Evolutionary conservation across 805 yeast genomes (phyloP).

Genomic region (Barnettozyma californica): DNA sequence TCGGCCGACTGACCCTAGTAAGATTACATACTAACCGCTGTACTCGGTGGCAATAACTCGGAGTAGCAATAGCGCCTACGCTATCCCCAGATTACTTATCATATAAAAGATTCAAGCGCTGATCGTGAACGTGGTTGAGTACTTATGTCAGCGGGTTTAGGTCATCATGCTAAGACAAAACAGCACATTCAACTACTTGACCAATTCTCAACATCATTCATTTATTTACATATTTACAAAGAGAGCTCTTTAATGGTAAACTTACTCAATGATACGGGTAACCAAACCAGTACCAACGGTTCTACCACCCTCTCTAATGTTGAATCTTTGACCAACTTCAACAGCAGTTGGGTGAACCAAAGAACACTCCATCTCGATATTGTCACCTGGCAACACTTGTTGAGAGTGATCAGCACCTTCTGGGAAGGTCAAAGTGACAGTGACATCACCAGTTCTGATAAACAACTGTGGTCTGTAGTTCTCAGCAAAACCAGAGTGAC

Average conservation of each 20-base stretch:
- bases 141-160: too few relatives aligned
- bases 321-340: conserved; percentile 97
- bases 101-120: too few relatives aligned
- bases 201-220: neutral
- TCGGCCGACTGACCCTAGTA: too few relatives aligned
- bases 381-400: conserved; percentile 97
- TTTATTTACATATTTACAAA: conserved; percentile 2
- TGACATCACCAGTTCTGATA: conserved; percentile 93
- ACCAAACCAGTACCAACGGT: conserved; percentile 98
- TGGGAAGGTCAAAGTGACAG: conserved; percentile 88
- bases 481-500: conserved; percentile 95
- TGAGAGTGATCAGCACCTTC: conserved; percentile 75
- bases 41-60: too few relatives aligned
- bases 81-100: too few relatives aligned
- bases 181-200: too few relatives aligned
- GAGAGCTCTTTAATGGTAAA: neutral
- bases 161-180: too few relatives aligned
- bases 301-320: conserved; percentile 99
- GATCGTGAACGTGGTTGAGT: too few relatives aligned
- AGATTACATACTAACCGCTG: too few relatives aligned
- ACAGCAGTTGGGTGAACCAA: conserved; percentile 87
- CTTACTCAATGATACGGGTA: conserved; percentile 74
- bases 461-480: conserved; percentile 98
- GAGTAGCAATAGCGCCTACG: too few relatives aligned
- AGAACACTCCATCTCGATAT: conserved; percentile 91